These are phyloP conservation scores for Fusarium hainanense DNA, from an alignment of 2,329 filamentous ascomycete species.

Conservation along the genomic window DNA sequence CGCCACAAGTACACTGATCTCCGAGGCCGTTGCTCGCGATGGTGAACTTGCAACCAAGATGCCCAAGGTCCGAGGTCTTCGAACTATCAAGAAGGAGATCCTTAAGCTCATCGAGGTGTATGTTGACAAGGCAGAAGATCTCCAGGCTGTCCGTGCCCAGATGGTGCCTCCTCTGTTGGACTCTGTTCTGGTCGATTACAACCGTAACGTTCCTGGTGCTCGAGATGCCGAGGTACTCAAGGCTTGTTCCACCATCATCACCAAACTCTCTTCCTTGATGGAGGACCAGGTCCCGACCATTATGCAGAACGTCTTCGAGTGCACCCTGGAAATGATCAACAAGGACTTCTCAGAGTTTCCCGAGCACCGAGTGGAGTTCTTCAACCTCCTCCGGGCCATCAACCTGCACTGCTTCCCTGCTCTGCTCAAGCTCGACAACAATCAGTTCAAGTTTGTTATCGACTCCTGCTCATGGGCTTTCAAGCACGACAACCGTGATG, in stretches of 20 bases:
- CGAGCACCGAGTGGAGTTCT: slow-evolving; percentile 99
- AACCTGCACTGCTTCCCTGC: slow-evolving; percentile 97
- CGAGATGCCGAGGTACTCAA: slow-evolving; percentile 96
- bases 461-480: slow-evolving; percentile 99
- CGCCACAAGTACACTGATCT: slow-evolving; percentile 95
- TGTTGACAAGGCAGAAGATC: slow-evolving; percentile 96
- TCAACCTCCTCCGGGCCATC: slow-evolving; percentile 94
- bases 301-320: slow-evolving; percentile 99
- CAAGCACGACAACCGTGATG: slow-evolving; percentile 98
- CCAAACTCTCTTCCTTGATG: slow-evolving; percentile 95
- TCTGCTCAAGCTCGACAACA: slow-evolving; percentile 90
- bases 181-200: slow-evolving; percentile 94
- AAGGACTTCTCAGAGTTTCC: slow-evolving; percentile 99
- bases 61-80: slow-evolving; percentile 91
- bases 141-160: slow-evolving; percentile 90
- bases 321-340: slow-evolving; percentile 99
- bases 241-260: slow-evolving; percentile 97
- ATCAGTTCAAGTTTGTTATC: slow-evolving; percentile 99
- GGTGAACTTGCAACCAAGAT: slow-evolving; percentile 96
- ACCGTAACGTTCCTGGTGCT: slow-evolving; percentile 94
- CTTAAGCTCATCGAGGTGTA: slow-evolving; percentile 98
- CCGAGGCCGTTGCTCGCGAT: slow-evolving; percentile 87
- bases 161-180: slow-evolving; percentile 97
- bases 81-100: slow-evolving; percentile 99
- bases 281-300: slow-evolving; percentile 97